phyloP scores from a whole-genome alignment of 208 protist species.

The Leishmania martiniquensis region DNA sequence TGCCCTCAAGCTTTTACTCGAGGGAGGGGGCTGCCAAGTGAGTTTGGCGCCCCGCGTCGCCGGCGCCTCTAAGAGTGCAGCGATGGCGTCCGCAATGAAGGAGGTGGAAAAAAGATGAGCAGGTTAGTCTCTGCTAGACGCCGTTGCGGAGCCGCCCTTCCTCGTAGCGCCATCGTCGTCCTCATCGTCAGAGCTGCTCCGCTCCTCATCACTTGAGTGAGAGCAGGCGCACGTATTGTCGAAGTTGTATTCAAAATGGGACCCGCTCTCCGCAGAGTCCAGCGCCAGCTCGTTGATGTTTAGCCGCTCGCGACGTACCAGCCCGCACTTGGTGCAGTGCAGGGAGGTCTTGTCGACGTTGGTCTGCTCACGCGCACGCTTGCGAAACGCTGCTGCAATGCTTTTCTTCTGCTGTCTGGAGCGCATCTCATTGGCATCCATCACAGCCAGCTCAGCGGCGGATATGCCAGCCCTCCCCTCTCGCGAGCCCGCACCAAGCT shows the following conservation, averaged over 20 bases:
- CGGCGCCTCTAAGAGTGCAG: neutral
- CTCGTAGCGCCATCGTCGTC: constrained; percentile 9
- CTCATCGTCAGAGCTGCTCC: constrained; percentile 35
- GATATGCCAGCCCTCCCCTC: constrained; percentile 22
- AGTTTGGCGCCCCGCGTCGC: neutral
- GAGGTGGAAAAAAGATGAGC: neutral
- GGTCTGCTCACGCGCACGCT: constrained; percentile 80
- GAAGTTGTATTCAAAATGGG: constrained; percentile 93
- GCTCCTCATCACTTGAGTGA: constrained; percentile 64
- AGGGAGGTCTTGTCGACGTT: constrained; percentile 79
- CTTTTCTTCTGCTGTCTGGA: constrained; percentile 56
- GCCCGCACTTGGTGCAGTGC: constrained; percentile 83
- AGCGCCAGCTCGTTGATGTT: constrained; percentile 90
- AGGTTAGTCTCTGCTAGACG: neutral
- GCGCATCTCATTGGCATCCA: constrained; percentile 80
- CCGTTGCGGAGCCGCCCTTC: constrained; percentile 1
- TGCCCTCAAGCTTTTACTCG: neutral
- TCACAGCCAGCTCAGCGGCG: constrained; percentile 51
- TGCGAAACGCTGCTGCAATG: constrained; percentile 52
- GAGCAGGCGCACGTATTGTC: constrained; percentile 82
- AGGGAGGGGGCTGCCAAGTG: neutral
- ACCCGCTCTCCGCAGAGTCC: constrained; percentile 88
- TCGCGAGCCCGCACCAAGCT: constrained; percentile 26
- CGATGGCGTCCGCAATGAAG: neutral
- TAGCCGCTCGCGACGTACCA: constrained; percentile 79